Base-by-base conservation (phyloP, 352 stramenopile species). In the Pythium myriotylum region DNA sequence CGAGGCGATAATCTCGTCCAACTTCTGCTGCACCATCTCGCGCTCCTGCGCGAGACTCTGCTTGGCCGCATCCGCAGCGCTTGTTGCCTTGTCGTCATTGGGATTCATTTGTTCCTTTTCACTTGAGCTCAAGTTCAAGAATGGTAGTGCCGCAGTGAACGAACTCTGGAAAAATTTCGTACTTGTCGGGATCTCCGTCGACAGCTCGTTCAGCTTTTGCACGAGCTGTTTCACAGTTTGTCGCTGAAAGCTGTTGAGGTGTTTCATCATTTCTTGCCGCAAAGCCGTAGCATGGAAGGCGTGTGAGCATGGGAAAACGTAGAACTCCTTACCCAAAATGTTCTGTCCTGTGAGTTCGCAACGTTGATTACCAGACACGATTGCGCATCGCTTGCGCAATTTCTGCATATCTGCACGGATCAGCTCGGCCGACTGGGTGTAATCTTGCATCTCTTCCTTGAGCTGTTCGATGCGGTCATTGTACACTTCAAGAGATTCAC, bases 251-350 rank as follows among this genome's bases (percentile, higher is more conserved):
- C 82, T 93, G 62, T 92, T 94, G 5, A 94, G 56, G 46, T 96
- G 83, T 55, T 94, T 94, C 59, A 90, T 84, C 81, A 97, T 95
- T 45, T 97, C 89, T 49, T 90, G 77, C 12, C 91, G 70, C 53
- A 98, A 62, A 39, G 92, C 96, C 27, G 82, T 77, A n/a, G 88
- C 86, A 61, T 98, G 93, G 67, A 98, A 98, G 24, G 91, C 91
- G 65, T 98, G 94, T 17, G 83, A 91, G 75, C 93, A 98, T 23
- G 94, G 94, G 72, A 98, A 98, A 26, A 98, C 68, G 54, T 98
- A 98, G 54, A 98, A 98, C 60, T 97, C 89, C 49, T 94, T 94
- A 42, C 81, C 84, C 16, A 96, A 54, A 37, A 97, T 81, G 47
- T 94, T 94, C 53, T 96, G 81, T 0, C 89, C 90, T 33, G 88